Evolutionary conservation across 768 basidiomycete genomes (phyloP), one percentile per base, ranked within the genome.

Genomic region (Hypholoma sublateritium): DNA sequence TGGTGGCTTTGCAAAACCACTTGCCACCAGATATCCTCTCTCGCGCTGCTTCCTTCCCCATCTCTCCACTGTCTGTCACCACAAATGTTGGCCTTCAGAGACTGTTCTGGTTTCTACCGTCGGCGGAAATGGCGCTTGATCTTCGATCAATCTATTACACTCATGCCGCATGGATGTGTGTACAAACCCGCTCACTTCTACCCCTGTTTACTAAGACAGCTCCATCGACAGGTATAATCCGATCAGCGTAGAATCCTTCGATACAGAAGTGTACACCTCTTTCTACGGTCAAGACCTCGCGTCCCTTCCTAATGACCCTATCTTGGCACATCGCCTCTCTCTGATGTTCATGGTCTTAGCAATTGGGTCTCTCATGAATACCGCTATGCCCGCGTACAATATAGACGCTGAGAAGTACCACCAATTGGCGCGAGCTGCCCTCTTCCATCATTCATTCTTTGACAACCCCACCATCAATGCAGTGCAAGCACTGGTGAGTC

Each of bases 371-470:
- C 75, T 88, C 48, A 83, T 87, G 78, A 80, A 88, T 63, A 76
- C 78, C 4, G 67, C 73, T 16, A 69, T 82, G 36, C 73, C 80
- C 14, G 79, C 86, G 0, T 88, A 87, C 64, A 85, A 77, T 50
- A 65, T 86, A 43, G 87, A 89, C 53, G 87, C 87, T 1, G 85
- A 88, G 66, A 86, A 86, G 65, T 88, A 85, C 60, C 80, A 88
- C 60, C 85, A 87, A 55, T 70, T 88, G 16, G 84, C 85, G 3
- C 80, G 83, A 56, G 86, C 87, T 1, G 77, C 86, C 1, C 73
- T 88, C 17, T 88, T 87, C 70, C 79, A 84, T 50, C 76, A 77
- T 57, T 81, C 83, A 1, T 78, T 88, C 46, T 84, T 88, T 59
- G 86, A 88, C 60, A 81, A 85, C 36, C 87, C 86, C 16, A 88